Base-by-base conservation (phyloP, 2,329 filamentous ascomycete genomes). In the Colletotrichum caudatum region DNA sequence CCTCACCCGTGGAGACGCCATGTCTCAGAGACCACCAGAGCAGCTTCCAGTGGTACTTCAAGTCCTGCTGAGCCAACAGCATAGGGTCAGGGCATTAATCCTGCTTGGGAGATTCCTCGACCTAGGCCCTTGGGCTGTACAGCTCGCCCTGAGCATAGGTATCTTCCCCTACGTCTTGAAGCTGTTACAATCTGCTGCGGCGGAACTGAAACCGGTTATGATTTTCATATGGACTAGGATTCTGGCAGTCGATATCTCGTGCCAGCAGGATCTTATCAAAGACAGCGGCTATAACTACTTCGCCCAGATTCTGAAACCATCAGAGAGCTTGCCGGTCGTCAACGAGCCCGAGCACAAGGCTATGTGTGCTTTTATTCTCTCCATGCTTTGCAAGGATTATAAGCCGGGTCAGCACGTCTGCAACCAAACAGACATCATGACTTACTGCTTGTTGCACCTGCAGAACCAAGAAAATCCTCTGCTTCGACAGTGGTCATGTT, bases 161-260 rank as follows among this genome's bases (percentile, higher is more conserved):
- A 99, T 99, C 74, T 99, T 99, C 81, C 96, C 96, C 0, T 99
- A 99, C 78, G 96, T 99, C n/a, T 85, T 99, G 44, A 99, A 99
- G 82, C 86, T 99, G 35, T 85, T 99, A 23, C 96, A 99, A 80
- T 98, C 96, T 5, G 95, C 97, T 58, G 96, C 96, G 0, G 89
- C 94, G 58, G 96, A 99, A 81, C 84, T 99, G 73, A 98, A 98
- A 78, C 95, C 96, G 0, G 95, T 98, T 72, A 98, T 99, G 96
- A 95, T 99, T 6, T 99, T 98, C 81, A 99, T 99, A 74, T 99
- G 96, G 96, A 95, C 96, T 7, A 90, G 96, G 60, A 94, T 99
- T 54, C 89, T 99, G 74, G 96, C 96, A 9, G 96, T 99, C 7
- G 96, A 99, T 78, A 91, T 96, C 71, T 94, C 93, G 1, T 98